Evolutionary conservation across 2,329 filamentous ascomycete species (phyloP).

Genomic region (Colletotrichum noveboracense): DNA sequence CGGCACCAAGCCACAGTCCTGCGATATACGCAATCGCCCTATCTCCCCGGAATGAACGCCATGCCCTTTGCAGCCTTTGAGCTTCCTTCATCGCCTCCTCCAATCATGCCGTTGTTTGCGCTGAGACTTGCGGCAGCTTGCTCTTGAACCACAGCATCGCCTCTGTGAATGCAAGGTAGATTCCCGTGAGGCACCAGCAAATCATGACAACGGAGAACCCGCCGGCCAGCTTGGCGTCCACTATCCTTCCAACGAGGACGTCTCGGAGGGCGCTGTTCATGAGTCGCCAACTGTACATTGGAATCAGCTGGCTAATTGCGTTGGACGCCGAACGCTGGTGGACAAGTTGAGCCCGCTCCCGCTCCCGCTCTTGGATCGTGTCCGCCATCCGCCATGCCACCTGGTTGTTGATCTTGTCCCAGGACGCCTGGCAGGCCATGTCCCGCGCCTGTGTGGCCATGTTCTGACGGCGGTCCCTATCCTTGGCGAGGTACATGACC

Average conservation of each 20-base stretch:
- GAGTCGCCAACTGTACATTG: conserved; percentile 49
- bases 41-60: background rate
- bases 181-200: conserved; percentile 54
- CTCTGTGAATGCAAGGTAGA: conserved; percentile 56
- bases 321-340: conserved; percentile 10
- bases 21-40: background rate
- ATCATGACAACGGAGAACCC: conserved; percentile 51
- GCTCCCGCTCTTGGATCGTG: conserved; percentile 51
- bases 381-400: conserved; percentile 69
- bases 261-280: conserved; percentile 45
- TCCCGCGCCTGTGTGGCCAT: conserved; percentile 55
- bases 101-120: background rate
- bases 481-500: conserved; percentile 53
- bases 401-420: conserved; percentile 75
- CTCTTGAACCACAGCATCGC: conserved; percentile 39
- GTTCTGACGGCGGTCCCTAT: conserved; percentile 44
- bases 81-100: background rate
- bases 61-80: background rate
- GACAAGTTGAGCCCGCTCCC: conserved; percentile 28
- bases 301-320: conserved; percentile 34
- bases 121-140: background rate
- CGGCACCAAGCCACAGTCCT: background rate
- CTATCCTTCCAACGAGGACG: conserved; percentile 38
- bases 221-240: conserved; percentile 48
- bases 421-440: conserved; percentile 68